Base-by-base conservation (phyloP, 441 rosid genomes). In the Oxalis stricta region DNA sequence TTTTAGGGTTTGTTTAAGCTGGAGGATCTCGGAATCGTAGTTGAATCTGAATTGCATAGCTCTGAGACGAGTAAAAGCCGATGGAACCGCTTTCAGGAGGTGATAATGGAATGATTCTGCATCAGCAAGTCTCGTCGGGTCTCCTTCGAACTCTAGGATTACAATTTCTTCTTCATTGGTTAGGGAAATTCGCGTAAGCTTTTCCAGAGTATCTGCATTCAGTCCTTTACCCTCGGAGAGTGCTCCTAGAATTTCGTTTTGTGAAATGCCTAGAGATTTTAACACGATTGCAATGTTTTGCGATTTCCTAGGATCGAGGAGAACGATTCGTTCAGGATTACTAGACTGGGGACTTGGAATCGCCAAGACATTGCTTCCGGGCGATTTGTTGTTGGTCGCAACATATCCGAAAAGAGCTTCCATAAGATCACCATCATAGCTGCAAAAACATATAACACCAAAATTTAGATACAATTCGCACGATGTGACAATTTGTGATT, bases 351-450 rank as follows among this genome's bases (percentile, higher is more conserved):
- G 41, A 53, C 32, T 47, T 4, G 60, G 44, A 18, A 48, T 52
- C 3, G 44, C 37, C 3, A 68, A 13, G 24, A 41, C 52, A 3
- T 41, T 38, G 18, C 60, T 33, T 2, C 49, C 50, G 2, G 91
- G 76, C 14, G 87, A 61, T 58, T 57, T 79, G 57, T 51, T 50
- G 18, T 72, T 77, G 2, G 71, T 71, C 8, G 88, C 96, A 2
- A 84, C 94, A 22, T 57, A 77, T 40, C 99, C 96, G 45, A 92
- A 92, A 2, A 92, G 79, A 10, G 99, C 95, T 44, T 87, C 94
- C 99, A 86, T 86, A 17, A 84, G 70, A 58, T 84, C 88, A 44
- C 69, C 83, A 61, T 92, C 95, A 60, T 82, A 59, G 68, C 98
- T 89, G 48, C 23, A 42, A 31, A 26, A 3, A 9, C 19, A 2